phyloP scores from a whole-genome alignment of 495 filamentous ascomycete species.

The Penicillium bovifimosum region DNA sequence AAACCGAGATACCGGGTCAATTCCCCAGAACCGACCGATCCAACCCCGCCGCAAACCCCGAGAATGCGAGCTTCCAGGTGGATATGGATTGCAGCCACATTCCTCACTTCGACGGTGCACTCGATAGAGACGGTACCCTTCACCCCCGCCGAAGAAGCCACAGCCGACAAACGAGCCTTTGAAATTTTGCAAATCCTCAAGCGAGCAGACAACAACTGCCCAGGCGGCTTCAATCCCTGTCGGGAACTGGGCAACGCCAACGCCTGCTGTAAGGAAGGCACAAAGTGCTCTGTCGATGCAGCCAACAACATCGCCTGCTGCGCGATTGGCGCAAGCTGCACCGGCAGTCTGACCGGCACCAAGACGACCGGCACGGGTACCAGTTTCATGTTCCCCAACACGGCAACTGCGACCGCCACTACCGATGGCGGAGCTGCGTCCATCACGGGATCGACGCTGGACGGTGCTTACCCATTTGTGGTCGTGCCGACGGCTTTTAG shows the following conservation, averaged over 20 bases:
- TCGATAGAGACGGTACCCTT: slow-evolving; percentile 32
- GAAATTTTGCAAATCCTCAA: slow-evolving; percentile 35
- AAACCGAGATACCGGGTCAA: neutral
- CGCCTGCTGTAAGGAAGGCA: slow-evolving; percentile 51
- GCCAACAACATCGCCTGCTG: slow-evolving; percentile 63
- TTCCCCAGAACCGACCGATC: neutral
- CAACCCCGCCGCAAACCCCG: slow-evolving; percentile 5
- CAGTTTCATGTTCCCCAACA: slow-evolving; percentile 35
- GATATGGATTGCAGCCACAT: slow-evolving; percentile 35
- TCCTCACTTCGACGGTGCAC: slow-evolving; percentile 30
- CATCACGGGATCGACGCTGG: slow-evolving; percentile 39
- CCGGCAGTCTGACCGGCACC: slow-evolving; percentile 46
- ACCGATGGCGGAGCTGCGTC: slow-evolving; percentile 24
- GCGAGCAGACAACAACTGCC: slow-evolving; percentile 44
- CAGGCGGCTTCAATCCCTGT: slow-evolving; percentile 47
- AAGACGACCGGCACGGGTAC: slow-evolving; percentile 21
- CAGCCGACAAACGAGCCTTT: slow-evolving; percentile 27
- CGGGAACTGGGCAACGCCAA: slow-evolving; percentile 42
- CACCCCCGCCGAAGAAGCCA: slow-evolving; percentile 19
- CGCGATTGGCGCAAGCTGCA: slow-evolving; percentile 55
- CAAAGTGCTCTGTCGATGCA: slow-evolving; percentile 52
- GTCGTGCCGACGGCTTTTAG: slow-evolving; percentile 61
- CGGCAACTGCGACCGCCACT: slow-evolving; percentile 30
- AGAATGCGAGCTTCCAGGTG: slow-evolving; percentile 39
- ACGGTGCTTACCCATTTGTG: slow-evolving; percentile 56